These are phyloP conservation scores for Metschnikowia chrysomelidarum DNA, from an alignment of 805 yeast genomes.

Conservation along the genomic window DNA sequence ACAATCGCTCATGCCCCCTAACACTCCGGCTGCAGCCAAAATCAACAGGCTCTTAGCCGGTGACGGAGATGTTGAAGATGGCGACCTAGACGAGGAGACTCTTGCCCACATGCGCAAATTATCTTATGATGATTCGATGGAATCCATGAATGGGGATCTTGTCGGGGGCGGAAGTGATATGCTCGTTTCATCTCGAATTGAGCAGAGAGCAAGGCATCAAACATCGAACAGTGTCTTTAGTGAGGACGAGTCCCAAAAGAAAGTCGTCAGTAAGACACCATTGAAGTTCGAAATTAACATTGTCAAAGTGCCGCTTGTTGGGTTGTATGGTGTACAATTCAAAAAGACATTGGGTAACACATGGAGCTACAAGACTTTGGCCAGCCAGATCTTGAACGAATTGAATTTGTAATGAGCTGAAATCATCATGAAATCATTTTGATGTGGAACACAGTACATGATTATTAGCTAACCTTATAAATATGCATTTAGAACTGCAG, in stretches of 20 bases:
- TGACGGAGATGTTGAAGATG: constrained; percentile 28
- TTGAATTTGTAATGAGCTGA: constrained; percentile 49
- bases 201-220: constrained; percentile 45
- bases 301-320: constrained; percentile 87
- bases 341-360: constrained; percentile 92
- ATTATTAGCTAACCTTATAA: no score
- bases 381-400: constrained; percentile 76
- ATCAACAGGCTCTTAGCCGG: constrained; percentile 29
- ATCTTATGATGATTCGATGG: constrained; percentile 57
- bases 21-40: constrained; percentile 53
- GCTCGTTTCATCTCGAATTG: constrained; percentile 58
- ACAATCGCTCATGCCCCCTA: constrained; percentile 44
- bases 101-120: constrained; percentile 25
- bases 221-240: constrained; percentile 26
- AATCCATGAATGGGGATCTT: constrained; percentile 50
- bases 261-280: constrained; percentile 42
- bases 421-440: no score
- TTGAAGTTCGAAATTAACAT: constrained; percentile 87
- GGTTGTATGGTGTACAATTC: constrained; percentile 91
- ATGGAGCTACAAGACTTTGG: constrained; percentile 90
- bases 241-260: constrained; percentile 14
- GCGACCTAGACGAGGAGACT: constrained; percentile 29
- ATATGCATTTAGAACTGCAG: no score
- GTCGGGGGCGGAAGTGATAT: constrained; percentile 56
- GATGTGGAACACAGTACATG: no score